These are phyloP conservation scores for Carallia pectinifolia DNA, from an alignment of 345 rosid species.

Conservation along the genomic window DNA sequence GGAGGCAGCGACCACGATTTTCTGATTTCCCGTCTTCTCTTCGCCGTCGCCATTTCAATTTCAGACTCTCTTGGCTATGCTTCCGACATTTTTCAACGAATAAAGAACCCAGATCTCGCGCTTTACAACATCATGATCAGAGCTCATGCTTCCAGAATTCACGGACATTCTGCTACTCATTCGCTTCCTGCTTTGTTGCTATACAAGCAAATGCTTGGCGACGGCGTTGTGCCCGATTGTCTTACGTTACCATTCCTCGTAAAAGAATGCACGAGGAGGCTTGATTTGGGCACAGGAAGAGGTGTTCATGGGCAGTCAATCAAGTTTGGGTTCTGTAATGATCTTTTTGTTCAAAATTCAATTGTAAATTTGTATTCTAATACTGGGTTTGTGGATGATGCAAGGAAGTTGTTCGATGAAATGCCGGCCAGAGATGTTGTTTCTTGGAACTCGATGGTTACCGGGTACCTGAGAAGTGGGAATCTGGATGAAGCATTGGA, in stretches of 20 bases:
- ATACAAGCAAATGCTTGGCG: conserved; percentile 43
- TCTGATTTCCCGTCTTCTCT: conserved; percentile 50
- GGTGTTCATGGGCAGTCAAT: conserved; percentile 43
- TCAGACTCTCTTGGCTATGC: conserved; percentile 43
- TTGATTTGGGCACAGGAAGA: conserved; percentile 29
- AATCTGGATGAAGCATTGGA: conserved; percentile 36
- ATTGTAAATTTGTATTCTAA: conserved; percentile 34
- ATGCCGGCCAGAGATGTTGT: conserved; percentile 27
- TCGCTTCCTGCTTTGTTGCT: conserved; percentile 23
- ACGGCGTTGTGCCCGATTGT: conserved; percentile 44
- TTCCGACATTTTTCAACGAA: conserved; percentile 29
- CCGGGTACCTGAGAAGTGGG: conserved; percentile 37
- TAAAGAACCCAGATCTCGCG: conserved; percentile 31
- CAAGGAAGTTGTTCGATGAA: conserved; percentile 56
- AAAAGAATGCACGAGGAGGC: conserved; percentile 44
- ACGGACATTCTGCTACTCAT: not conserved
- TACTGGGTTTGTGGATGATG: conserved; percentile 24
- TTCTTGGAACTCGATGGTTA: too few relatives aligned
- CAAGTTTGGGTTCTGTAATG: conserved; percentile 37
- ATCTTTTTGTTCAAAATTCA: conserved; percentile 49
- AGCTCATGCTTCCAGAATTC: conserved; percentile 37
- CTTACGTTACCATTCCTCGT: conserved; percentile 61
- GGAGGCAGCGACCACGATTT: conserved; percentile 20
- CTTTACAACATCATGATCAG: conserved; percentile 57
- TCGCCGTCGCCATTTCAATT: conserved; percentile 37